phyloP scores from a whole-genome alignment of 768 basidiomycete species.

The Mycena rosella region DNA sequence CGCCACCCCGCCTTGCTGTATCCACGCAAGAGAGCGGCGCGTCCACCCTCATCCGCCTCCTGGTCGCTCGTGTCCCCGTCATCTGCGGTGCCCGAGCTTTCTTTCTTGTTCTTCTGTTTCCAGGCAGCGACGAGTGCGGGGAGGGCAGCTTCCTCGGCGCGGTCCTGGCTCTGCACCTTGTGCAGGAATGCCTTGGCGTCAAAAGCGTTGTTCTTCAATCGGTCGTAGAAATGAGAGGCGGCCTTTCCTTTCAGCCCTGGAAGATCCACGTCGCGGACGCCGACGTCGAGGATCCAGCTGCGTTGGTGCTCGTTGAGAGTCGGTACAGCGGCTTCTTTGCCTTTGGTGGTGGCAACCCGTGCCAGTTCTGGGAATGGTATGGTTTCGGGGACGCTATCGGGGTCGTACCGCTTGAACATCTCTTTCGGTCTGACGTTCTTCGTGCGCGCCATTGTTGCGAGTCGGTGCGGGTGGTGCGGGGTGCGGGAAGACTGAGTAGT shows the following conservation, averaged over 20 bases:
- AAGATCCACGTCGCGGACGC: not conserved
- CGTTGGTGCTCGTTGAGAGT: slow-evolving; percentile 14
- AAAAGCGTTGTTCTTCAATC: too few species aligned
- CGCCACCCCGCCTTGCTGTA: not conserved
- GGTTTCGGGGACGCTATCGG: too few species aligned
- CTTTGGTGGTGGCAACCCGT: too few species aligned
- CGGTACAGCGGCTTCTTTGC: slow-evolving; percentile 6
- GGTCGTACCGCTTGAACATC: too few species aligned
- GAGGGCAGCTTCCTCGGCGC: not conserved
- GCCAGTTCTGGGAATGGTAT: too few species aligned
- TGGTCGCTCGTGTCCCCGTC: slow-evolving; percentile 10
- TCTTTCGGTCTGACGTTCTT: too few species aligned
- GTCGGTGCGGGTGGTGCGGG: too few species aligned
- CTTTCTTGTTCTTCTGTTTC: not conserved
- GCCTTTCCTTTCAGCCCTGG: not conserved
- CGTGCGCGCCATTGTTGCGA: too few species aligned
- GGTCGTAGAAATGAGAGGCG: too few species aligned
- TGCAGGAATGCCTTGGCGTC: slow-evolving; percentile 24
- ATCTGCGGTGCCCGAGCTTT: not conserved
- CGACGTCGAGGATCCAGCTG: slow-evolving; percentile 21
- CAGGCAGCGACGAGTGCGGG: slow-evolving; percentile 3
- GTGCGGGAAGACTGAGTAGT: too few species aligned
- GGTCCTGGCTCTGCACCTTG: not conserved
- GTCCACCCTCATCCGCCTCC: slow-evolving; percentile 8
- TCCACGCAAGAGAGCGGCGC: not conserved